A percentile compares a stretch with the other conserved stretches of the same genome.
phyloP scores from a whole-genome alignment of 805 yeast genomes.

The Kurtzmaniella fragi region DNA sequence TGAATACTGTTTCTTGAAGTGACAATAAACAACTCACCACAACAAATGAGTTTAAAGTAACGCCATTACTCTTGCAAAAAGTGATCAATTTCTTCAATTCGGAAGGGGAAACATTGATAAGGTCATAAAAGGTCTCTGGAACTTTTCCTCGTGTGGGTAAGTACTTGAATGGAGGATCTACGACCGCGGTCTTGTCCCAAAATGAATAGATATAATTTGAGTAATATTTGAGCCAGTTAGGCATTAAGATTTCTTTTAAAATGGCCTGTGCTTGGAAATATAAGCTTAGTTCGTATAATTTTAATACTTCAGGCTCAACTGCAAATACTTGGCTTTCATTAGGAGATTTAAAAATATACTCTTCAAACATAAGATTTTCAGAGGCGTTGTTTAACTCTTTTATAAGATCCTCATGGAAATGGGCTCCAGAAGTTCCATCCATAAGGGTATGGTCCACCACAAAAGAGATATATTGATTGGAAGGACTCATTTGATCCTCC shows the following conservation, averaged over 20 bases:
- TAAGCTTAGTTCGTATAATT: slow-evolving; percentile 6
- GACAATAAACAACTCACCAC: slow-evolving; percentile 10
- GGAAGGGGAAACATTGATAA: slow-evolving; percentile 9
- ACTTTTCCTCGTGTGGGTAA: slow-evolving; percentile 7
- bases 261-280: slow-evolving; percentile 2
- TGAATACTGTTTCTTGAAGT: slow-evolving; percentile 13
- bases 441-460: slow-evolving; percentile 23
- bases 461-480: slow-evolving; percentile 15
- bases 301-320: slow-evolving; percentile 7
- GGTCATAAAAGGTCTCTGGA: slow-evolving; percentile 6
- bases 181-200: slow-evolving; percentile 2
- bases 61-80: slow-evolving; percentile 9
- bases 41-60: slow-evolving; percentile 18
- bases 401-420: slow-evolving; percentile 22
- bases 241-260: neutral
- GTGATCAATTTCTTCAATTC: slow-evolving; percentile 7
- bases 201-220: neutral
- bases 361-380: slow-evolving; percentile 1
- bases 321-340: slow-evolving; percentile 5
- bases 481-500: slow-evolving; percentile 5
- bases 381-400: slow-evolving; percentile 9
- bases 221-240: neutral
- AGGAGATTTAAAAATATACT: slow-evolving; percentile 5
- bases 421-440: slow-evolving; percentile 29
- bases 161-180: slow-evolving; percentile 6